These are phyloP conservation scores for Straminergon stramineum DNA, from an alignment of 225 moss, liverwort and hornwort species.

Conservation along the genomic window DNA sequence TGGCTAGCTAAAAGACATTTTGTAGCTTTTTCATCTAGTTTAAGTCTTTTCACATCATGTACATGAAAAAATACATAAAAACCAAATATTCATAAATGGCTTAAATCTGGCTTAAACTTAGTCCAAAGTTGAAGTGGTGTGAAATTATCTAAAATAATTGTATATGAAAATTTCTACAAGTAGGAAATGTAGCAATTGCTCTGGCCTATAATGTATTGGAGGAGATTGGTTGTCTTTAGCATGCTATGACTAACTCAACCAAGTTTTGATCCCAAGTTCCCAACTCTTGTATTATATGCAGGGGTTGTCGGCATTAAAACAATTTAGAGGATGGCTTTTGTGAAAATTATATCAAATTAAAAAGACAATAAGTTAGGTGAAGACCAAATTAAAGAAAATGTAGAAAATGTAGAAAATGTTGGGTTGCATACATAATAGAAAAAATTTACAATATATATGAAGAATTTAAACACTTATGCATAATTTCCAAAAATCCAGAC, in stretches of 20 bases:
- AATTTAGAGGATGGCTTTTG: too few relatives aligned
- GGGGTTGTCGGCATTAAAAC: too few relatives aligned
- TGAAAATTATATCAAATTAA: too few relatives aligned
- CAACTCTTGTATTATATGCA: too few relatives aligned
- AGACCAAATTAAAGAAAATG: too few relatives aligned
- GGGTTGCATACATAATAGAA: too few relatives aligned
- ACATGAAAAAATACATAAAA: not conserved
- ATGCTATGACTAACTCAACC: not conserved
- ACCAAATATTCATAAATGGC: not conserved
- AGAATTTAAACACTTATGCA: too few relatives aligned
- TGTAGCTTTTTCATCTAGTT: not conserved
- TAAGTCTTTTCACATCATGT: not conserved
- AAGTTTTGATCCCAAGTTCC: not conserved
- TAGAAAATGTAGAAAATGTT: too few relatives aligned
- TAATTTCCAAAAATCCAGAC: too few relatives aligned
- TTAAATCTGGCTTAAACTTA: not conserved
- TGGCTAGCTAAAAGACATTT: not conserved
- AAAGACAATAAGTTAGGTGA: too few relatives aligned
- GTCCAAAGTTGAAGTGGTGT: not conserved
- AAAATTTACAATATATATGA: too few relatives aligned
- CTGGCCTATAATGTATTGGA: not conserved
- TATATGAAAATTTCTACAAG: not conserved
- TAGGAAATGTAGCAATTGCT: not conserved
- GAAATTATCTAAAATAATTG: not conserved
- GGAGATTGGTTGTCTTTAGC: accelerated